phyloP scores from a whole-genome alignment of 306 rosid genomes.

The Castanopsis chinensis region DNA sequence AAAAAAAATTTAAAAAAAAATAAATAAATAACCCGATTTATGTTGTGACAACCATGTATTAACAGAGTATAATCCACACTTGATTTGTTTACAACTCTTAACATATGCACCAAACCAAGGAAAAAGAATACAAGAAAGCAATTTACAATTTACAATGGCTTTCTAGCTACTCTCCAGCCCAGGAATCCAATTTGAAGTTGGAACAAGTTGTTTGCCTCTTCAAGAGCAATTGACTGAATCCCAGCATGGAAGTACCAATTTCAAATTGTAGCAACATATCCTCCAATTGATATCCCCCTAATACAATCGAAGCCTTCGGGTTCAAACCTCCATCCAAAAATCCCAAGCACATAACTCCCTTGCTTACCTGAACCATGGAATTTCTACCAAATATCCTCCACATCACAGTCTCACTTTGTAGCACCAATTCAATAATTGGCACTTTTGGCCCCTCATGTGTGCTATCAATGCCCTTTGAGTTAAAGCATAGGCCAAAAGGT shows the following conservation, averaged over 20 bases:
- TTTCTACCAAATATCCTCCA: conserved; percentile 67
- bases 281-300: conserved; percentile 79
- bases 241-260: conserved; percentile 56
- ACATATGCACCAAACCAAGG: too few species aligned
- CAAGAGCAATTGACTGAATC: conserved; percentile 60
- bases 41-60: too few species aligned
- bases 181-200: conserved; percentile 23
- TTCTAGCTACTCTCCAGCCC: conserved; percentile 2
- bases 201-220: conserved; percentile 40
- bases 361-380: conserved; percentile 57
- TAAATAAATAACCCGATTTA: too few species aligned
- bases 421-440: conserved; percentile 54
- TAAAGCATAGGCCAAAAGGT: conserved; percentile 63
- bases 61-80: too few species aligned
- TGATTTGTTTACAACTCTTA: too few species aligned
- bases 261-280: conserved; percentile 63
- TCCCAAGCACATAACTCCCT: conserved; percentile 59
- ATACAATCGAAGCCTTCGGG: conserved; percentile 38
- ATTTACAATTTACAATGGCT: not conserved
- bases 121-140: too few species aligned
- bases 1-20: too few species aligned
- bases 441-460: conserved; percentile 28
- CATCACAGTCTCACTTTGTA: conserved; percentile 82
- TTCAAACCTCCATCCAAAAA: conserved; percentile 66
- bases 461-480: conserved; percentile 10